Conservation (phyloP, 2,329 filamentous ascomycete genomes). For the Penicillium griseofulvum region DNA sequence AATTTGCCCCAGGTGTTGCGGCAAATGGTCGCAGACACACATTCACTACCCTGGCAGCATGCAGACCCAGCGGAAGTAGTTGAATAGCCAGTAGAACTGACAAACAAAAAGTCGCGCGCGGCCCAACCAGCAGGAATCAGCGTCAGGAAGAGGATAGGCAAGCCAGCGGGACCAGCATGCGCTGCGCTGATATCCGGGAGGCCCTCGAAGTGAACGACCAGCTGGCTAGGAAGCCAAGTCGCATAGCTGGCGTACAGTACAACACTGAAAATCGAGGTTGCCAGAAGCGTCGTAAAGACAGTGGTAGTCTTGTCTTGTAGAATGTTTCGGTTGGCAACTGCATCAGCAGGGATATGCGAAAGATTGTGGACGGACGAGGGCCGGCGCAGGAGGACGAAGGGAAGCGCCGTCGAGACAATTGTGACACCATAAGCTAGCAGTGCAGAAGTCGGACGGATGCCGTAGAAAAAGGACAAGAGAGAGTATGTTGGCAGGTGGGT, state of each 20-base stretch:
- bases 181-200: conserved; percentile 67
- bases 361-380: conserved; percentile 63
- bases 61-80: conserved; percentile 54
- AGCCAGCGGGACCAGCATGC: conserved; percentile 59
- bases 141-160: conserved; percentile 47
- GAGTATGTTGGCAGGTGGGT: conserved; percentile 73
- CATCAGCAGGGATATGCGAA: conserved; percentile 42
- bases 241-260: conserved; percentile 66
- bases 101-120: conserved; percentile 73
- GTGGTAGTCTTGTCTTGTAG: conserved; percentile 62
- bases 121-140: conserved; percentile 69
- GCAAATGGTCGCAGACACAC: conserved; percentile 65
- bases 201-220: conserved; percentile 73
- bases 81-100: conserved; percentile 49
- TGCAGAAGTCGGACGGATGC: conserved; percentile 61
- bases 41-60: conserved; percentile 63
- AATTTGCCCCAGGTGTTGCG: conserved; percentile 60
- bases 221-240: conserved; percentile 66
- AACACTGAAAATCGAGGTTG: conserved; percentile 72
- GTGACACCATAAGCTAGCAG: conserved; percentile 65
- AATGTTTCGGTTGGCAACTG: conserved; percentile 62
- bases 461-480: conserved; percentile 76
- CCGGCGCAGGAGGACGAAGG: conserved; percentile 72
- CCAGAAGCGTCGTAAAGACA: conserved; percentile 64
- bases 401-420: conserved; percentile 64